Evolutionary conservation across 2,329 filamentous ascomycete species (phyloP), one percentile per base, ranked within the genome.

Genomic region (Hypoxylon sp.): DNA sequence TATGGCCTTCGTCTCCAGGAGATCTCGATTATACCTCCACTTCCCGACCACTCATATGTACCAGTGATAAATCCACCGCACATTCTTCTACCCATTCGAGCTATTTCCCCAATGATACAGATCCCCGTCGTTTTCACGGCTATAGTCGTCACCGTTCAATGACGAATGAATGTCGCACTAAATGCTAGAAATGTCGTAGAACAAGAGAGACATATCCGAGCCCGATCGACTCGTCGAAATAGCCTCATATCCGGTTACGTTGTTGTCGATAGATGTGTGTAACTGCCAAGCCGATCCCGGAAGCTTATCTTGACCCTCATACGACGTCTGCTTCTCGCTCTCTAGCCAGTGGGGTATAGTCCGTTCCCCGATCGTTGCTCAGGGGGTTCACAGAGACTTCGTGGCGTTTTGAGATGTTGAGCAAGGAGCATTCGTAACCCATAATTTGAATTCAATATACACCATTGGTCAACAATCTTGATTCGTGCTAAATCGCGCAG

Each of bases 281-380:
- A 38, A 56, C 32, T n/a, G 25, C 23, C 56, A 53, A 38, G 34
- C 10, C 14, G 21, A 21, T 25, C 13, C 41, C 6, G 30, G 64
- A 67, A 67, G 56, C 57, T 60, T 69, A 63, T 69, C 48, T 69
- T 28, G 23, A 61, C 52, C 48, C 41, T 55, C 53, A 38, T 34
- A 58, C 55, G 23, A 30, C 49, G 25, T 58, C 13, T 21, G 7
- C 19, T 30, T 34, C 21, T 21, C 5, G 28, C 21, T 48, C 49
- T 43, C 28, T 45, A 34, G 28, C 43, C 43, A 58, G 28, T 53
- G 17, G n/a, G 43, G 28, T 30, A 11, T 21, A n/a, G 14, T 38
- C 11, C 9, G 1, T 28, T 36, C 38, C 13, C 34, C 25, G 19
- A 63, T 46, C 46, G 25, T 46, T 38, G 25, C n/a, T 28, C 58